Percentiles rank a stretch among this genome's conserved stretches.
phyloP scores from a whole-genome alignment of 176 grass and related monocot genomes.

The Ensete glaucum region DNA sequence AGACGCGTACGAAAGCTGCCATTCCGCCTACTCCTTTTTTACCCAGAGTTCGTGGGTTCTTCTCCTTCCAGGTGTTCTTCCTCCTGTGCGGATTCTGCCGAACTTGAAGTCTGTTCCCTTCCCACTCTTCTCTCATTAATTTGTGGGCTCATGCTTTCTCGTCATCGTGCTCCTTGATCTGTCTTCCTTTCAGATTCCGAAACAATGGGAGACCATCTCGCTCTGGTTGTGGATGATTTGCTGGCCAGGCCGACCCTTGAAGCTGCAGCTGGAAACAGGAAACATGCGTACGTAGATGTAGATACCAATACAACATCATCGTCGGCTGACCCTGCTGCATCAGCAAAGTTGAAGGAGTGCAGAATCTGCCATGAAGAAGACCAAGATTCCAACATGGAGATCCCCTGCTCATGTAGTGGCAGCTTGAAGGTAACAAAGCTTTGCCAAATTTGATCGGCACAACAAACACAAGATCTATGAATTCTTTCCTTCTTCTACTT shows the following conservation, averaged over 20 bases:
- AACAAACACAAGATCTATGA: background rate
- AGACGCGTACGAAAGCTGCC: background rate
- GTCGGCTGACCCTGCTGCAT: background rate
- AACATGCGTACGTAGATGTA: constrained; percentile 22
- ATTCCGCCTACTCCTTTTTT: background rate
- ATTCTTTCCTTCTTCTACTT: constrained; percentile 13
- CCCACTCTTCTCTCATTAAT: no score
- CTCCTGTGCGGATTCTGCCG: no score
- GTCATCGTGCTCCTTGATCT: background rate
- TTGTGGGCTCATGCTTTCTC: background rate
- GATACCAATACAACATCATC: background rate
- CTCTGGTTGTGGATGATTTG: constrained; percentile 75
- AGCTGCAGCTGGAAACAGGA: constrained; percentile 39
- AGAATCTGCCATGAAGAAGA: constrained; percentile 96
- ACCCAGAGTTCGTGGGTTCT: background rate
- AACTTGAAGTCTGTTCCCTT: no score
- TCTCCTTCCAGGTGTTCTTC: background rate
- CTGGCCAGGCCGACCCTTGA: constrained; percentile 79
- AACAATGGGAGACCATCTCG: constrained; percentile 80
- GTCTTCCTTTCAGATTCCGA: background rate
- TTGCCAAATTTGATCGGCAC: no score
- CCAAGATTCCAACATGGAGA: constrained; percentile 68
- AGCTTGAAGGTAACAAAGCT: constrained; percentile 56
- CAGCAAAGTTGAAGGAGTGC: constrained; percentile 61
- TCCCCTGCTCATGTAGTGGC: constrained; percentile 75